Percentiles rank a stretch among this genome's conserved stretches.
These are phyloP conservation scores for Tubosaeta sp. DNA, from an alignment of 768 basidiomycete genomes.

Conservation along the genomic window DNA sequence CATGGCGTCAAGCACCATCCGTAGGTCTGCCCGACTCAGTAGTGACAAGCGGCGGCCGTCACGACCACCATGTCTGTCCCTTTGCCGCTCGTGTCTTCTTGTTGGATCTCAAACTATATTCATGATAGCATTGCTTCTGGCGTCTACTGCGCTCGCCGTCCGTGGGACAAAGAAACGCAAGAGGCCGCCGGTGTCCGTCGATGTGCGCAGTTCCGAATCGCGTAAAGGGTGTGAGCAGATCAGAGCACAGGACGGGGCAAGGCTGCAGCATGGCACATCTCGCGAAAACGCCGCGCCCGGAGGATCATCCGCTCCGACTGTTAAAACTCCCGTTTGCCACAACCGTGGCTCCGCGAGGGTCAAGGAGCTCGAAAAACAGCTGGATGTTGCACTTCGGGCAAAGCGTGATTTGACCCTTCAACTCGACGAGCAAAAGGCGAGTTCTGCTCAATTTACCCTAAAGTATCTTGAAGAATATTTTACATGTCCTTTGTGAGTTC, in stretches of 20 bases:
- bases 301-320: background rate
- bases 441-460: slow-evolving; percentile 34
- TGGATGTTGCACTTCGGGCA: slow-evolving; percentile 34
- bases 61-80: slow-evolving; percentile 13
- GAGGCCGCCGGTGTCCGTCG: background rate
- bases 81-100: background rate
- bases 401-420: slow-evolving; percentile 41
- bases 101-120: slow-evolving; percentile 1
- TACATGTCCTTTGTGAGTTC: slow-evolving; percentile 56
- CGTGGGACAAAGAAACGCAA: slow-evolving; percentile 10
- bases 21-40: slow-evolving; percentile 24
- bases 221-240: slow-evolving; percentile 14
- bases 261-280: background rate
- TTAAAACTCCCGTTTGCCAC: slow-evolving; percentile 12
- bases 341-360: slow-evolving; percentile 37
- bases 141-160: background rate
- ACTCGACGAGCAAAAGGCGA: slow-evolving; percentile 38
- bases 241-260: slow-evolving; percentile 1
- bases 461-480: slow-evolving; percentile 58
- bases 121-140: slow-evolving; percentile 6
- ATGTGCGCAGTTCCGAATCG: slow-evolving; percentile 1
- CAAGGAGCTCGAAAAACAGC: slow-evolving; percentile 41
- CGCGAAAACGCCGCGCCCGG: background rate
- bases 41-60: background rate
- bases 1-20: slow-evolving; percentile 11